phyloP scores from a whole-genome alignment of 176 grass and related monocot genomes.

The Bromus sterilis region DNA sequence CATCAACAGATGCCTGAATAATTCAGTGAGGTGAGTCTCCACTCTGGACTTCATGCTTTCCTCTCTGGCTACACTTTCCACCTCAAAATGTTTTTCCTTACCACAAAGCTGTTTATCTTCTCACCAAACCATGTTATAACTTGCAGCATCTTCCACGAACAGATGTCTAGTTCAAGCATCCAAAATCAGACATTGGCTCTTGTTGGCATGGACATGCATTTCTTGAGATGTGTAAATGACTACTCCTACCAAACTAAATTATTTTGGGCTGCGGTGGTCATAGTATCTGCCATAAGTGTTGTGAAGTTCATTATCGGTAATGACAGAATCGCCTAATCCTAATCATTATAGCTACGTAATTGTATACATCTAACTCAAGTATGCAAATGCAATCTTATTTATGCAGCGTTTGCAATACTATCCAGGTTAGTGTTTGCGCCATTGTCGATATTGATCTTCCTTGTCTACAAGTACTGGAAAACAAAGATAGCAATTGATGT shows the following conservation, averaged over 20 bases:
- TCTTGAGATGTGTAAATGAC: not conserved
- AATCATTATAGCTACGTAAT: not conserved
- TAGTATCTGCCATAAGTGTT: not conserved
- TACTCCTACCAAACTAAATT: not conserved
- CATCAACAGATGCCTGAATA: not conserved
- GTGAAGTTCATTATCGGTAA: not conserved
- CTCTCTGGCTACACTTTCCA: not conserved
- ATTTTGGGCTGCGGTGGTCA: not conserved
- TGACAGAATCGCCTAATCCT: not conserved
- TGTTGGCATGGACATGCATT: not conserved
- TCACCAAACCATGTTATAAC: not conserved
- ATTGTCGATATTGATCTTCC: not conserved
- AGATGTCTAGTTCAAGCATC: not conserved
- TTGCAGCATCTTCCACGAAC: not conserved
- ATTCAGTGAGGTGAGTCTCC: not conserved
- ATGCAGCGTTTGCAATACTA: not conserved
- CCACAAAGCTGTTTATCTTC: not conserved
- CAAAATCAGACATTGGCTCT: fast-evolving
- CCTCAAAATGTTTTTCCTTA: not conserved
- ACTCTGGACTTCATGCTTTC: not conserved
- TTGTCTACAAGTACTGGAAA: not conserved
- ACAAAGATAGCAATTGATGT: not conserved
- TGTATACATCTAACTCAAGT: not conserved
- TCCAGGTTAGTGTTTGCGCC: not conserved
- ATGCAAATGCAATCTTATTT: not conserved